These are phyloP conservation scores for Zelopaecilomyces penicillatus DNA, from an alignment of 2,329 filamentous ascomycete species.

Conservation along the genomic window DNA sequence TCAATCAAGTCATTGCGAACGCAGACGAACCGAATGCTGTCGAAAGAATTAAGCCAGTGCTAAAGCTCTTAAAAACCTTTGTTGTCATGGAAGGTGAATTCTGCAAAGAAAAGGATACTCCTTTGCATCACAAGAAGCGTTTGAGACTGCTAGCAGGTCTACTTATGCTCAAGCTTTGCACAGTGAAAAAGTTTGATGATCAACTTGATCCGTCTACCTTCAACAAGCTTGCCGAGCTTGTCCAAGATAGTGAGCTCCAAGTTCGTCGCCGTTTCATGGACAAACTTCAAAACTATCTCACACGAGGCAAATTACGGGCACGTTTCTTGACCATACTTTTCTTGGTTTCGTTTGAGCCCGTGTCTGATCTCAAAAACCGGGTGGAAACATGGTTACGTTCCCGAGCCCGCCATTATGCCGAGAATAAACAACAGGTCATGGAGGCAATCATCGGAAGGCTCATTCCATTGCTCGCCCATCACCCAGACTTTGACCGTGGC, in stretches of 20 bases:
- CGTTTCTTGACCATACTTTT: constrained; percentile 89
- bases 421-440: constrained; percentile 55
- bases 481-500: constrained; percentile 72
- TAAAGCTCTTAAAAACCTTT: constrained; percentile 70
- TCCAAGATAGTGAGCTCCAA: constrained; percentile 65
- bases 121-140: constrained; percentile 68
- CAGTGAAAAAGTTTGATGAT: constrained; percentile 65
- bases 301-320: constrained; percentile 56
- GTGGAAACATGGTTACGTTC: constrained; percentile 86
- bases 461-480: constrained; percentile 82
- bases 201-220: constrained; percentile 66
- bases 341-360: constrained; percentile 83
- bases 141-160: constrained; percentile 76
- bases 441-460: constrained; percentile 76
- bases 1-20: constrained; percentile 68
- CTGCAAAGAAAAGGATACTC: constrained; percentile 66
- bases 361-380: constrained; percentile 60
- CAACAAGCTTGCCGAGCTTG: constrained; percentile 69
- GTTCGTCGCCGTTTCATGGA: constrained; percentile 74
- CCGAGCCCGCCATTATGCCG: constrained; percentile 57
- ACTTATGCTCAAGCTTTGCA: constrained; percentile 75
- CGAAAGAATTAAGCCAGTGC: constrained; percentile 58
- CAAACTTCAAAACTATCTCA: constrained; percentile 85
- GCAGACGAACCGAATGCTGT: constrained; percentile 45
- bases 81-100: constrained; percentile 72